phyloP scores from a whole-genome alignment of 2,329 filamentous ascomycete genomes.

The Aspergillus carbonarius region DNA sequence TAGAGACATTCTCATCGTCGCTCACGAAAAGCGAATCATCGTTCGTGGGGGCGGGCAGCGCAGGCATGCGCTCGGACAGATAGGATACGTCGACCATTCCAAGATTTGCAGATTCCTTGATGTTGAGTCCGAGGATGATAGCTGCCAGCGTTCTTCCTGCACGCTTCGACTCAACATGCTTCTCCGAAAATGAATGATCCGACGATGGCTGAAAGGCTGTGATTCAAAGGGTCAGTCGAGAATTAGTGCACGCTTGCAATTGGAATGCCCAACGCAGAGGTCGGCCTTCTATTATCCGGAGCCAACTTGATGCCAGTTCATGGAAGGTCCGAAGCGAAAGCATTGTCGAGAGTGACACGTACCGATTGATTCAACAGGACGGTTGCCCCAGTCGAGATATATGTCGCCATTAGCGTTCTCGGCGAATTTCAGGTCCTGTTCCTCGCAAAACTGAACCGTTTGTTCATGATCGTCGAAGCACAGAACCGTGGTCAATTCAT shows the following conservation, averaged over 20 bases:
- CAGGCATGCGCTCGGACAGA: constrained; percentile 28
- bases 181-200: constrained; percentile 55
- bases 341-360: constrained; percentile 26
- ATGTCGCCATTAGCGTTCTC: constrained; percentile 46
- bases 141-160: constrained; percentile 55
- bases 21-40: constrained; percentile 42
- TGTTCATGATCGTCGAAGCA: constrained; percentile 58
- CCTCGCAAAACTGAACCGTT: constrained; percentile 54
- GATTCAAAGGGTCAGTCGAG: constrained; percentile 19
- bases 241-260: constrained; percentile 2
- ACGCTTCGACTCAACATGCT: constrained; percentile 60
- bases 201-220: constrained; percentile 45
- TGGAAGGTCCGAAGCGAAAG: constrained; percentile 20
- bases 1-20: constrained; percentile 35
- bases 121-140: constrained; percentile 57
- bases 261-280: neutral
- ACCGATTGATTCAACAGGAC: constrained; percentile 50
- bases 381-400: constrained; percentile 53
- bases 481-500: constrained; percentile 52
- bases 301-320: constrained; percentile 3
- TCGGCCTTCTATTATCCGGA: neutral
- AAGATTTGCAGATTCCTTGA: constrained; percentile 50
- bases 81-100: constrained; percentile 51
- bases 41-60: constrained; percentile 28
- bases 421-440: constrained; percentile 53